Evolutionary conservation across 2,329 filamentous ascomycete species (phyloP).

Genomic region (Diaporthe vexans): DNA sequence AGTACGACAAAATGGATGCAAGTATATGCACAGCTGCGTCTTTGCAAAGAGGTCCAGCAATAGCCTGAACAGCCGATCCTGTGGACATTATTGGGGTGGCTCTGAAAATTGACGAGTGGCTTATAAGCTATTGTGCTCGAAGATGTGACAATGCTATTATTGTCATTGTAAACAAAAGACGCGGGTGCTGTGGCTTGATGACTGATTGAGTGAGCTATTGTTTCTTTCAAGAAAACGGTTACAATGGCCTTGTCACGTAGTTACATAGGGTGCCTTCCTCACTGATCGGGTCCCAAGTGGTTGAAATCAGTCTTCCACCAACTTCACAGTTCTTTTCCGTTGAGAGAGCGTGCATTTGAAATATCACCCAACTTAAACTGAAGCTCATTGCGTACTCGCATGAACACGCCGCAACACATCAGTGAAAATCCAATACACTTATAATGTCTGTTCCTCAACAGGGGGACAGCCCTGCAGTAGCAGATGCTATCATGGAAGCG

Average conservation of each 20-base stretch:
- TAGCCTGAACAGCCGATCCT: neutral
- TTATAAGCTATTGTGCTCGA: neutral
- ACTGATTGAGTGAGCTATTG: neutral
- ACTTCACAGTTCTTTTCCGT: neutral
- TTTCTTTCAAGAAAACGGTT: neutral
- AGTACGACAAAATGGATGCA: neutral
- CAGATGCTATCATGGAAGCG: too few species aligned
- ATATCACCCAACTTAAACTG: neutral
- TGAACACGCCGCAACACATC: neutral
- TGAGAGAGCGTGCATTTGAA: too few species aligned
- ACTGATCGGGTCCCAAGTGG: neutral
- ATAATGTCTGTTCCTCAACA: neutral
- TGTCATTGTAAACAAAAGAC: neutral
- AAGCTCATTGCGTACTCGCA: neutral
- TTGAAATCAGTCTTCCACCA: neutral
- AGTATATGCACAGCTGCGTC: neutral
- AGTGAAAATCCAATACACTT: neutral
- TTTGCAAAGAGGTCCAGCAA: neutral
- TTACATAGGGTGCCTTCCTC: neutral
- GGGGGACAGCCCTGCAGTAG: neutral
- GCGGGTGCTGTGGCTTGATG: neutral
- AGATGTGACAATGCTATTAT: neutral
- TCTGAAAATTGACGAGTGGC: neutral
- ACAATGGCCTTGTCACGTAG: neutral
- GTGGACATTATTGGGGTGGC: neutral